These are phyloP conservation scores for Neoboletus subvelutipes DNA, from an alignment of 768 basidiomycete genomes.

Conservation along the genomic window DNA sequence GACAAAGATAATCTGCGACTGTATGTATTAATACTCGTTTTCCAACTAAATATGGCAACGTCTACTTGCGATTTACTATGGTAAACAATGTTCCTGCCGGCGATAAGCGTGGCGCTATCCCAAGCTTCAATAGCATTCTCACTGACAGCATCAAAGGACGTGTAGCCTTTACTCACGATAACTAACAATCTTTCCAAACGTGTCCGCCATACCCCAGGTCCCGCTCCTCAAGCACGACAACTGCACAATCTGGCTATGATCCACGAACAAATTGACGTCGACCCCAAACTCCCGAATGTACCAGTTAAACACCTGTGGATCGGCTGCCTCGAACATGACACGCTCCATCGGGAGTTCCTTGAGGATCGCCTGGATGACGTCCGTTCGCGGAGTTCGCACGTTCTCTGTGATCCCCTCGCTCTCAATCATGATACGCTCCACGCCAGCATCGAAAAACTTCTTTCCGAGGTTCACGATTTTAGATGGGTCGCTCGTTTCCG, in stretches of 20 bases:
- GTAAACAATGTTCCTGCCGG: no score
- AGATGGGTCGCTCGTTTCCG: slow-evolving; percentile 30
- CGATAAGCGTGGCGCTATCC: no score
- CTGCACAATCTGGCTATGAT: slow-evolving; percentile 46
- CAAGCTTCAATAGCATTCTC: background rate
- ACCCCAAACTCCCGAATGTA: slow-evolving; percentile 46
- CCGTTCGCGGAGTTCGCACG: slow-evolving; percentile 41
- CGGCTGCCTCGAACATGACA: slow-evolving; percentile 49
- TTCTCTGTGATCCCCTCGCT: slow-evolving; percentile 49
- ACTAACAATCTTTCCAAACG: slow-evolving; percentile 44
- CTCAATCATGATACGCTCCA: slow-evolving; percentile 48
- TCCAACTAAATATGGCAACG: no score
- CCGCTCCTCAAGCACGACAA: slow-evolving; percentile 43
- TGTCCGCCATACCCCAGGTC: slow-evolving; percentile 46
- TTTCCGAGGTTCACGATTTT: slow-evolving; percentile 39
- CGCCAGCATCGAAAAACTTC: slow-evolving; percentile 41
- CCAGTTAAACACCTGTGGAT: slow-evolving; percentile 44
- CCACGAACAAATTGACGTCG: slow-evolving; percentile 43
- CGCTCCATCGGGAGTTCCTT: slow-evolving; percentile 41
- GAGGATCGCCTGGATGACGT: slow-evolving; percentile 43
- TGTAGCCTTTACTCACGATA: slow-evolving; percentile 26
- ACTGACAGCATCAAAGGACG: background rate
- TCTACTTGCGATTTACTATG: no score
- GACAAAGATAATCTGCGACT: no score
- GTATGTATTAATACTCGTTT: no score